phyloP scores from a whole-genome alignment of 1,284 basidiomycete genomes.

The Puccinia horiana region DNA sequence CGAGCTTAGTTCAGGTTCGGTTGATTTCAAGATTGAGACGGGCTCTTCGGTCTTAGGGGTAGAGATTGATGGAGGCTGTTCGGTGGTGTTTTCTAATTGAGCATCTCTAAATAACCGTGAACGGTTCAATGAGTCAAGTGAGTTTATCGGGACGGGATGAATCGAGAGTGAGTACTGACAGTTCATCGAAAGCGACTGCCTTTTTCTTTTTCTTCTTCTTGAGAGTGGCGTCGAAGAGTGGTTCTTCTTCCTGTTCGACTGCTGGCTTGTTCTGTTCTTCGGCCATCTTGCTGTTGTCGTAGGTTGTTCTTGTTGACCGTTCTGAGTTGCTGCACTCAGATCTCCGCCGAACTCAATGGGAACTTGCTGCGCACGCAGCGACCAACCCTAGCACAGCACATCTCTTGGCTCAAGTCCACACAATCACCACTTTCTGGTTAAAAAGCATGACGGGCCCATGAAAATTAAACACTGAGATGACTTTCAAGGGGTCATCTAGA shows the following conservation, averaged over 20 bases:
- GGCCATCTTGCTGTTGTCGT: conserved; percentile 21
- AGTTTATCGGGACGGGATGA: too few species aligned
- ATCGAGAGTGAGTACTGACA: conserved; percentile 63
- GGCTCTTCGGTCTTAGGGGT: conserved; percentile 52
- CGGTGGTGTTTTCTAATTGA: conserved; percentile 22
- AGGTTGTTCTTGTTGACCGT: background rate
- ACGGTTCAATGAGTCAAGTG: background rate
- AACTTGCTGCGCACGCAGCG: background rate
- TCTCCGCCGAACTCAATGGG: background rate
- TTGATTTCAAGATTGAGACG: conserved; percentile 44
- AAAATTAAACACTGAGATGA: too few species aligned
- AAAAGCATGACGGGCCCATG: too few species aligned
- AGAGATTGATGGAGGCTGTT: background rate
- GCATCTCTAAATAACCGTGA: conserved; percentile 9
- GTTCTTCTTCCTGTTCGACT: conserved; percentile 64
- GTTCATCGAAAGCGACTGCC: conserved; percentile 75
- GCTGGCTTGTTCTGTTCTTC: conserved; percentile 24
- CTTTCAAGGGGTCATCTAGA: too few species aligned
- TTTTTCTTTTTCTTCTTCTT: conserved; percentile 75
- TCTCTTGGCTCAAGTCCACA: too few species aligned
- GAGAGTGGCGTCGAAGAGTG: conserved; percentile 75
- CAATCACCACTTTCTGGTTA: too few species aligned
- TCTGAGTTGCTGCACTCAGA: background rate
- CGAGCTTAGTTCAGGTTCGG: background rate
- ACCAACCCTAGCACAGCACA: background rate